Conservation (phyloP, 148 eudicot genomes). For the Arbutus unedo region DNA sequence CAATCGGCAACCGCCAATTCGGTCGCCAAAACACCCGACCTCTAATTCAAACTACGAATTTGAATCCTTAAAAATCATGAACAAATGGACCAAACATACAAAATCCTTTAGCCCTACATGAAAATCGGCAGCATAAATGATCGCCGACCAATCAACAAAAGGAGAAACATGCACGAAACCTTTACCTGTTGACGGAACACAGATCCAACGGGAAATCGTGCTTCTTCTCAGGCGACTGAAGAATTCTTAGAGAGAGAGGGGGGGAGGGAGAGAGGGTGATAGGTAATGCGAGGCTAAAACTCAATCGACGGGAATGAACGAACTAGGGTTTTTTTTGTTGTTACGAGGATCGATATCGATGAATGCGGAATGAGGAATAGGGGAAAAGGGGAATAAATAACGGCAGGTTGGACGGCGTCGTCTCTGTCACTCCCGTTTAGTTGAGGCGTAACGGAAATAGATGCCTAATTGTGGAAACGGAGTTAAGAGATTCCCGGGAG, state of each 20-base stretch:
- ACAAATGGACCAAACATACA: not conserved
- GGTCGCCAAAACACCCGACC: not conserved
- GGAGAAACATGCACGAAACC: not conserved
- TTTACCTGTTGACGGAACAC: constrained; percentile 26
- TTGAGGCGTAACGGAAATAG: not conserved
- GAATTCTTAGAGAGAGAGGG: constrained; percentile 18
- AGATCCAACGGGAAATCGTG: constrained; percentile 24
- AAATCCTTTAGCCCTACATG: not conserved
- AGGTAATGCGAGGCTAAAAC: constrained; percentile 45
- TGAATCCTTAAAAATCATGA: not conserved
- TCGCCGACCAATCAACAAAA: not conserved
- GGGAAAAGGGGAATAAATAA: not conserved
- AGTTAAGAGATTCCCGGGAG: not conserved
- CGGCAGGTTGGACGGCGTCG: not conserved
- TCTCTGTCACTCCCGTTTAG: not conserved
- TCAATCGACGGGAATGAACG: constrained; percentile 30
- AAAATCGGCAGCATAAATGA: not conserved
- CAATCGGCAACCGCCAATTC: not conserved
- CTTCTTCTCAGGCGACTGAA: constrained; percentile 5
- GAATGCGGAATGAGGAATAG: not conserved
- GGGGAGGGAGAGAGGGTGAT: not conserved
- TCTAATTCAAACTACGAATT: not conserved
- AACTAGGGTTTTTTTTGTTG: not conserved
- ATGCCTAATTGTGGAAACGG: not conserved
- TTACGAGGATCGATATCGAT: not conserved